A percentile compares a stretch with the other conserved stretches of the same genome.
Conservation (phyloP, 116 monocot genomes). For the Cymodocea nodosa region DNA sequence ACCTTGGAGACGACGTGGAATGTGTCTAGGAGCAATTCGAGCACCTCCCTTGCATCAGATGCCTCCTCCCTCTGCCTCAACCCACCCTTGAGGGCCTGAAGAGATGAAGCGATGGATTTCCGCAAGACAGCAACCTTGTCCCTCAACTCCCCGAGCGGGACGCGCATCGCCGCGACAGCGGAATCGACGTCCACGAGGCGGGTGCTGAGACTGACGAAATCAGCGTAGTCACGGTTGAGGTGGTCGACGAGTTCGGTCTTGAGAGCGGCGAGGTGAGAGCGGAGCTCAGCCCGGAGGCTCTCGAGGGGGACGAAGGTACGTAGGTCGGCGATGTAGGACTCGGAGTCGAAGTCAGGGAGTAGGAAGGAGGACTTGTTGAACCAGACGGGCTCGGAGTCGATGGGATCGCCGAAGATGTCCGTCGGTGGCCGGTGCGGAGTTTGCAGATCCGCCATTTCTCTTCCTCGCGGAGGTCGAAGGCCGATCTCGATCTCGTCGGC, state of each 20-base stretch:
- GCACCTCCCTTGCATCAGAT: slow-evolving; percentile 49
- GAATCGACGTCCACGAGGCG: slow-evolving; percentile 78
- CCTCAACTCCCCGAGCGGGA: slow-evolving; percentile 62
- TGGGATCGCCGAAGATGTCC: slow-evolving; percentile 81
- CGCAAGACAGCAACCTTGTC: slow-evolving; percentile 52
- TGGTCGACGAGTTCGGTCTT: slow-evolving; percentile 86
- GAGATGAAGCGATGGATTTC: slow-evolving; percentile 20
- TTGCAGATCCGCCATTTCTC: slow-evolving; percentile 35
- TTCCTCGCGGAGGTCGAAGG: neutral
- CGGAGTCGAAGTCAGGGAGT: slow-evolving; percentile 45
- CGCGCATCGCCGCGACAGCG: slow-evolving; percentile 69
- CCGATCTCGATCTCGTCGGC: neutral
- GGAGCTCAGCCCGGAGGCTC: slow-evolving; percentile 75
- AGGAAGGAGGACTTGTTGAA: slow-evolving; percentile 61
- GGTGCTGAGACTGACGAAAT: slow-evolving; percentile 82
- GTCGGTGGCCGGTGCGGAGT: slow-evolving; percentile 26
- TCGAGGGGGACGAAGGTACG: slow-evolving; percentile 89
- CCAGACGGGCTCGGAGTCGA: slow-evolving; percentile 63
- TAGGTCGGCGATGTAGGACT: slow-evolving; percentile 64
- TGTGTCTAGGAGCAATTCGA: slow-evolving; percentile 78
- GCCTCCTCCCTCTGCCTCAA: slow-evolving; percentile 62
- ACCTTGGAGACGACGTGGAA: slow-evolving; percentile 97
- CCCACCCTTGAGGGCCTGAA: slow-evolving; percentile 43
- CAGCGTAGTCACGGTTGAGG: slow-evolving; percentile 94
- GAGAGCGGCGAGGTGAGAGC: slow-evolving; percentile 62